Conservation (phyloP, 805 yeast genomes). For the Kurtzmaniella fragi region DNA sequence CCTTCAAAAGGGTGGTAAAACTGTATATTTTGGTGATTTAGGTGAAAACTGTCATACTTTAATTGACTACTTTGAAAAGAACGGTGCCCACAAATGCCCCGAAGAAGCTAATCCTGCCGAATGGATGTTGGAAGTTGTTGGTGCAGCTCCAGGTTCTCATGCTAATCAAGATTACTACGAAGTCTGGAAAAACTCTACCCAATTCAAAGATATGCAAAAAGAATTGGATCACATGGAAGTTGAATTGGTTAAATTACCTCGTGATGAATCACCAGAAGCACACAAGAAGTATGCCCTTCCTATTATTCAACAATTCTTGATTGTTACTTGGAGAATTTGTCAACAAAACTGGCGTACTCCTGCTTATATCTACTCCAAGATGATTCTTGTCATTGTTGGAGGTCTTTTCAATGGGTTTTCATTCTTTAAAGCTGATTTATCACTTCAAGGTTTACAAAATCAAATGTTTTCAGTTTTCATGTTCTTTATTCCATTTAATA, state of each 20-base stretch:
- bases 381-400: slow-evolving; percentile 47
- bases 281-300: slow-evolving; percentile 26
- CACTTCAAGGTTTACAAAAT: slow-evolving; percentile 61
- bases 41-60: slow-evolving; percentile 58
- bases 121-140: slow-evolving; percentile 86
- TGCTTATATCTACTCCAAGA: slow-evolving; percentile 56
- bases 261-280: slow-evolving; percentile 18
- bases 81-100: slow-evolving; percentile 54
- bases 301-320: slow-evolving; percentile 19
- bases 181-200: slow-evolving; percentile 71
- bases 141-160: slow-evolving; percentile 78
- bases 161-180: slow-evolving; percentile 69
- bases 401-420: slow-evolving; percentile 70
- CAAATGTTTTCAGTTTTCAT: slow-evolving; percentile 52
- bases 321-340: slow-evolving; percentile 21
- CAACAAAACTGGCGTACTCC: slow-evolving; percentile 53
- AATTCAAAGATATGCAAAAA: slow-evolving; percentile 49
- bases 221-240: slow-evolving; percentile 64
- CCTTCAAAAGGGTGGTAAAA: slow-evolving; percentile 70
- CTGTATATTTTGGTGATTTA: slow-evolving; percentile 79
- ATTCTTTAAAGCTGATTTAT: slow-evolving; percentile 57
- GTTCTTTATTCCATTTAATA: slow-evolving; percentile 34
- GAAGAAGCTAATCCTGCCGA: slow-evolving; percentile 45
- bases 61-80: slow-evolving; percentile 61
- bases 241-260: slow-evolving; percentile 38